phyloP scores from a whole-genome alignment of 768 basidiomycete genomes.

The Imleria badia region DNA sequence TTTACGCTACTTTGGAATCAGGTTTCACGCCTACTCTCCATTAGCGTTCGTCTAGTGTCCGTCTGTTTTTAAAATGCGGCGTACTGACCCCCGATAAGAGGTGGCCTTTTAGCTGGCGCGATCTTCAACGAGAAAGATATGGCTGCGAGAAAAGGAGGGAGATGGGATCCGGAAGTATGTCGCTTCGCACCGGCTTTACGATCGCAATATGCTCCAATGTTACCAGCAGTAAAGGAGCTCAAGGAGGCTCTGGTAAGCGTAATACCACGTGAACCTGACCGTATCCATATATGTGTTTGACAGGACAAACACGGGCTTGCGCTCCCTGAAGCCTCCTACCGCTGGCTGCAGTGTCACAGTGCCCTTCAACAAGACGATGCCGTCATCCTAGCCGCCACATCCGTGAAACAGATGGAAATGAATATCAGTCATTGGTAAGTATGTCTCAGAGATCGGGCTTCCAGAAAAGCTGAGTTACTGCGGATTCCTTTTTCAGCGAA shows the following conservation, averaged over 20 bases:
- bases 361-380: constrained; percentile 19
- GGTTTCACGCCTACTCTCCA: constrained; percentile 33
- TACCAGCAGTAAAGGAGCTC: constrained; percentile 10
- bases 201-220: constrained; percentile 11
- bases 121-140: constrained; percentile 14
- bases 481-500: constrained; percentile 18
- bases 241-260: constrained; percentile 13
- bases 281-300: not conserved
- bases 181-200: constrained; percentile 7
- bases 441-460: constrained; percentile 5
- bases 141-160: constrained; percentile 4
- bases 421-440: constrained; percentile 8
- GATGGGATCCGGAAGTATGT: constrained; percentile 18
- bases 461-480: not conserved
- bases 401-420: constrained; percentile 36
- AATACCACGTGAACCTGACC: not conserved
- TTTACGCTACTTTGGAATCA: constrained; percentile 41
- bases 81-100: constrained; percentile 1
- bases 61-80: not conserved
- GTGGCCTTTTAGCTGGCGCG: constrained; percentile 15
- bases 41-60: constrained; percentile 5
- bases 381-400: constrained; percentile 40
- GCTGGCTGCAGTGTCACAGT: constrained; percentile 23
- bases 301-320: constrained; percentile 11
- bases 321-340: constrained; percentile 10